Evolutionary conservation across 768 basidiomycete genomes (phyloP), one percentile per base, ranked within the genome.

Genomic region (Tubosaeta brunneosetosa): DNA sequence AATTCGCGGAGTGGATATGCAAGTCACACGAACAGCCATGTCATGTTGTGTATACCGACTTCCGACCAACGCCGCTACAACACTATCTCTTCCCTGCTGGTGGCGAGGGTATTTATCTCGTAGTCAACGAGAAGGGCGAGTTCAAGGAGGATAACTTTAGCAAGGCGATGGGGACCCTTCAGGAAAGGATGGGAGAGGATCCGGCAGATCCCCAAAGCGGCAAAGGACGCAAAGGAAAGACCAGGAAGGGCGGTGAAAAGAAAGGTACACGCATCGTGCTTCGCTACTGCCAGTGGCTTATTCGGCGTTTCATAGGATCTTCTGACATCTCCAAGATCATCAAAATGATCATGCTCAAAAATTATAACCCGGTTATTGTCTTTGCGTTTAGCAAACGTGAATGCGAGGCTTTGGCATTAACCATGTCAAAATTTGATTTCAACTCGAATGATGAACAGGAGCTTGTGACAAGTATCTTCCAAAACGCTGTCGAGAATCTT

Each of bases 1-100:
- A 99, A 66, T 99, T 99, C 61, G 93, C 95, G 26, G 91, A 97
- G 71, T 99, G 97, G 97, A 93, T 99, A 66, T 92, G 88, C 76
- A 90, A 92, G 66, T 91, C 88, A 1, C 97, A 98, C 64, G 88
- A 94, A 55, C 97, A 98, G 62, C 95, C 97, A 1, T 98, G 97
- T 69, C 97, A 99, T 66, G 92, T 99, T 66, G 94, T 99, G 37
- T 99, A 98, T 69, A 99, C 97, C 55, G 94, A 99, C 73, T 98
- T 97, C 75, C 86, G 97, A 33, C 97, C 97, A 2, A 99, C 97
- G 1, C 97, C 97, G 1, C 74, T 99, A 8, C 97, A 98, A 65
- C 97, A 99, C 62, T 99, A 98, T 68, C 83, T 99, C 50, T 99
- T 98, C 74, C 97, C 97, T 1, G 84, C 88, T 4, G 95, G 95